Base-by-base conservation (phyloP, 192 early-diverging fungal genomes). In the Rhizophagus prolifer region DNA sequence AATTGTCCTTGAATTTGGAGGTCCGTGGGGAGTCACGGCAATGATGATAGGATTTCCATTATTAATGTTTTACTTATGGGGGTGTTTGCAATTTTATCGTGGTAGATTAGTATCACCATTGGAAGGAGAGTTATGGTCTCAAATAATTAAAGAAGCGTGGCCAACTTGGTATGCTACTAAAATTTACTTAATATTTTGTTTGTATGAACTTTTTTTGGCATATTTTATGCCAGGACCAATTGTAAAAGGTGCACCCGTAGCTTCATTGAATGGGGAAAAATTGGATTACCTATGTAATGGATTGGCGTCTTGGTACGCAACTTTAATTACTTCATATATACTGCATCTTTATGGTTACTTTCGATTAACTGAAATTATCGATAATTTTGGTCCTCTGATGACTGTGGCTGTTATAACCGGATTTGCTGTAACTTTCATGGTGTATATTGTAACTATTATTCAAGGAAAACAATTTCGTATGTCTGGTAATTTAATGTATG, bases 21-120 rank as follows among this genome's bases (percentile, higher is more conserved):
- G 92, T 16, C 90, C 91, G 8, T 65, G 86, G 30, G 92, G 92
- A 31, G 87, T 87, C 12, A 81, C 84, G 13, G 87, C 88, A 28
- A 93, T 93, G 90, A 92, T 93, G 83, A 58, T 91, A 28, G 88
- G 90, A 26, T 92, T 93, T 77, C 92, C 92, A 65, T 74, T 83
- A 60, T 82, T 92, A 47, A 93, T 93, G 92, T 90, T 85, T 75
- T 93, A 93, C 79, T 87, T 91, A 74, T 92, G 88, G 85, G 83
- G 90, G 50, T 93, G 89, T 74, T 81, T 93, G 54, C 88, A 91
- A 81, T 86, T 87, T 80, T 87, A 91, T 79, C 79, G 85, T 78
- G 92, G 92, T 54, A 81, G 82, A 50, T 79, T 93, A 44, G 80
- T 85, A 41, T 76, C 82, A 38, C 86, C 88, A 16, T 82, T 80